Base-by-base conservation (phyloP, 2,329 filamentous ascomycete genomes). In the Phoma sp. region DNA sequence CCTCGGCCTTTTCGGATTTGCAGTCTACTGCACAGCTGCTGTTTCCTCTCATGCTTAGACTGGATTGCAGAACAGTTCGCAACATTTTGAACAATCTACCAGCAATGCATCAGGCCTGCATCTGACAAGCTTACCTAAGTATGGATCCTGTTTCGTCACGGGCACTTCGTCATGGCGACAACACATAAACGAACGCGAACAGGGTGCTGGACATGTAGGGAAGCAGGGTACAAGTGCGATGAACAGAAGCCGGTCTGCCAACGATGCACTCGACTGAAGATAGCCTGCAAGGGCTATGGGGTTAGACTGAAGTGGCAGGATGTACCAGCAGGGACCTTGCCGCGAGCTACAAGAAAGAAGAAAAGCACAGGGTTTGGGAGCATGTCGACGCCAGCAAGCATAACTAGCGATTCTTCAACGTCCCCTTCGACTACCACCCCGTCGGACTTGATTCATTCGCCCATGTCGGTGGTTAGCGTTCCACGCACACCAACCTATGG, bases 171-270 rank as follows among this genome's bases (percentile, higher is more conserved):
- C 29, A 55, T 55, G 52, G 52, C 63, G 59, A 58, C 57, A 42
- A 58, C 60, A 43, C 69, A 70, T 50, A 70, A 66, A 23, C 61
- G 69, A 55, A 63, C 66, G 10, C 55, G 69, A 32, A 68, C 67
- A 7, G 69, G 69, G 32, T 71, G 69, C 53, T 70, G 68, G 68
- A 71, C 69, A 4, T 71, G 69, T 57, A 55, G 68, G 13, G 67
- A 69, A 52, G 66, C 68, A 10, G 69, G 69, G 1, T 71, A 71
- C 48, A 71, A 71, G 45, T 71, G 69, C 57, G 68, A 71, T 40
- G 69, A 71, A 42, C 55, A 66, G 29, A 70, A 67, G 25, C 69
- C 69, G 3, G 61, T 56, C 35, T 71, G 69, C 29, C 59, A 62
- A 13, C 52, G 69, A 32, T 71, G 69, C 23, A 61, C 54, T 4